These are phyloP conservation scores for Fusarium nanum DNA, from an alignment of 2,329 filamentous ascomycete species.

Conservation along the genomic window DNA sequence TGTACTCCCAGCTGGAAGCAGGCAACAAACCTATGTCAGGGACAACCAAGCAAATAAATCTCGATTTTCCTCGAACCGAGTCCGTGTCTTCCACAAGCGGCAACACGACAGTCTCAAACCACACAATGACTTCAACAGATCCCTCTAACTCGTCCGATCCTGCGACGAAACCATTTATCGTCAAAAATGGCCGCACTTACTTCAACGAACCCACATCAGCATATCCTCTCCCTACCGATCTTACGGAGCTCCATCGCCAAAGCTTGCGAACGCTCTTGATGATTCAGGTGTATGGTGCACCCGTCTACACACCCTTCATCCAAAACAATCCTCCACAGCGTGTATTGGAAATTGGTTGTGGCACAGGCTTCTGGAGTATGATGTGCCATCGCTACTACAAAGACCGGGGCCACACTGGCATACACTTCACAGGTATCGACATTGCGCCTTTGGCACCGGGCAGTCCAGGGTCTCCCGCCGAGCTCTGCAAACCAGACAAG, in stretches of 20 bases:
- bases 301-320: slow-evolving; percentile 78
- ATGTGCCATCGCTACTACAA: slow-evolving; percentile 86
- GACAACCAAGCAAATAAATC: slow-evolving; percentile 50
- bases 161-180: slow-evolving; percentile 68
- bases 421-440: slow-evolving; percentile 86
- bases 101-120: slow-evolving; percentile 56
- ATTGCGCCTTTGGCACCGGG: slow-evolving; percentile 75
- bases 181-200: slow-evolving; percentile 85
- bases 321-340: slow-evolving; percentile 75
- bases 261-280: slow-evolving; percentile 84
- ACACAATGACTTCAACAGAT: slow-evolving; percentile 63
- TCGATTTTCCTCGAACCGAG: slow-evolving; percentile 56
- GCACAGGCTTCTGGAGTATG: slow-evolving; percentile 89
- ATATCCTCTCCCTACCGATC: slow-evolving; percentile 90
- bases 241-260: slow-evolving; percentile 88
- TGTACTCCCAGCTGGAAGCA: slow-evolving; percentile 50
- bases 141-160: slow-evolving; percentile 57
- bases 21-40: slow-evolving; percentile 47
- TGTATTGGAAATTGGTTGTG: slow-evolving; percentile 89
- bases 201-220: slow-evolving; percentile 76
- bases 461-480: slow-evolving; percentile 47
- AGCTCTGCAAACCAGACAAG: slow-evolving; percentile 66
- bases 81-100: slow-evolving; percentile 61
- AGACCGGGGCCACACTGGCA: slow-evolving; percentile 72
- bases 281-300: slow-evolving; percentile 82